Percentiles rank a stretch among this genome's conserved stretches.
phyloP scores from a whole-genome alignment of 768 basidiomycete species.

The Boletus rufocinnamomeus region DNA sequence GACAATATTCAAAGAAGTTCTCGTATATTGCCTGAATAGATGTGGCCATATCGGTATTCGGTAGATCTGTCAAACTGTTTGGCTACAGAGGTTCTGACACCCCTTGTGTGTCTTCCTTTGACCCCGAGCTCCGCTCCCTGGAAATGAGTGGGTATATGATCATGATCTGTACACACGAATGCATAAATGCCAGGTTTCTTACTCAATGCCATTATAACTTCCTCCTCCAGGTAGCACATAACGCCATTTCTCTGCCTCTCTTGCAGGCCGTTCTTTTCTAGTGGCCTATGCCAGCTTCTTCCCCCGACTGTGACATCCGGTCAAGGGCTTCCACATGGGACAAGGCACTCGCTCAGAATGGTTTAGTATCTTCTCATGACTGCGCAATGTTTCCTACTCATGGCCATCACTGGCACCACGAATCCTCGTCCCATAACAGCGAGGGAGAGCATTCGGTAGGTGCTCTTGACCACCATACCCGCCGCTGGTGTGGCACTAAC shows the following conservation, averaged over 20 bases:
- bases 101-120: conserved; percentile 41
- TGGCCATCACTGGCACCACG: conserved; percentile 30
- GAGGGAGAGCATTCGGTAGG: conserved; percentile 34
- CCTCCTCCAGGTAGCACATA: conserved; percentile 27
- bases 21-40: conserved; percentile 34
- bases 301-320: conserved; percentile 28
- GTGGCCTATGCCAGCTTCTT: conserved; percentile 35
- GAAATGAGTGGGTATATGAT: conserved; percentile 42
- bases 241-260: conserved; percentile 26
- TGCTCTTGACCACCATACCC: conserved; percentile 6
- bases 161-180: conserved; percentile 37
- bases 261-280: conserved; percentile 21
- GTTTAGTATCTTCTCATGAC: conserved; percentile 40
- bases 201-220: conserved; percentile 34
- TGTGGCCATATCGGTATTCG: conserved; percentile 36
- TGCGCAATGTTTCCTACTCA: conserved; percentile 36
- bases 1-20: conserved; percentile 33
- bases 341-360: conserved; percentile 39
- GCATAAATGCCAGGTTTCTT: conserved; percentile 41
- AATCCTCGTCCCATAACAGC: conserved; percentile 25
- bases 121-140: conserved; percentile 43
- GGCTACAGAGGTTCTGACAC: conserved; percentile 37
- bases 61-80: conserved; percentile 39
- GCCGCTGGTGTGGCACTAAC: conserved; percentile 14
- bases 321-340: conserved; percentile 40